These are phyloP conservation scores for Ottelia alismoides DNA, from an alignment of 106 monocot genomes.

Conservation along the genomic window DNA sequence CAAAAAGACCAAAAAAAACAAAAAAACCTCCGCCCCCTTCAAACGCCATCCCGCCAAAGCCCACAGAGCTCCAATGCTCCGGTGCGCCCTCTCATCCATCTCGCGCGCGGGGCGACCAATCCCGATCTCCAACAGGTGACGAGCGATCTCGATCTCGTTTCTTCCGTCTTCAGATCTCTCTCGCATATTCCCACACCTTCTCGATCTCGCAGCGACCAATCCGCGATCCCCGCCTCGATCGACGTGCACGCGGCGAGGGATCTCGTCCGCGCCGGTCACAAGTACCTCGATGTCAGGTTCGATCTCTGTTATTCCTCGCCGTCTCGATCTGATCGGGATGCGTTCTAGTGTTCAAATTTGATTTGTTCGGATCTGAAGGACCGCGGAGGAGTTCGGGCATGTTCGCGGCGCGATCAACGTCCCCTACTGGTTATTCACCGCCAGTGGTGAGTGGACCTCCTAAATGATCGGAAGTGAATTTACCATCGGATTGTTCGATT, in stretches of 20 bases:
- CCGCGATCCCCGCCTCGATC: too few relatives aligned
- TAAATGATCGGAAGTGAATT: neutral
- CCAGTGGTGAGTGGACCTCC: conserved; percentile 2
- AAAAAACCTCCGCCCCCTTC: too few relatives aligned
- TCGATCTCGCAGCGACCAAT: too few relatives aligned
- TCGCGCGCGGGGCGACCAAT: too few relatives aligned
- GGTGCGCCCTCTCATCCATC: too few relatives aligned
- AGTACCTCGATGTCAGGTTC: conserved; percentile 77
- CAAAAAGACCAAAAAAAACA: too few relatives aligned
- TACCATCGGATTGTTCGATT: neutral
- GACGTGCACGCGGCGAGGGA: conserved; percentile 35
- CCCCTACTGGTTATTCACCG: conserved; percentile 66
- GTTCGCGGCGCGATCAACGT: conserved; percentile 39
- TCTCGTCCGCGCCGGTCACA: conserved; percentile 36
- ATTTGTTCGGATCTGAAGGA: conserved; percentile 18
- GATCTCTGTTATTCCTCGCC: neutral
- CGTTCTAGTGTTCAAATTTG: neutral
- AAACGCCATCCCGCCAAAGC: too few relatives aligned
- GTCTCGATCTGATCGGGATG: neutral
- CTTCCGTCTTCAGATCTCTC: too few relatives aligned
- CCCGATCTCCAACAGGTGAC: too few relatives aligned
- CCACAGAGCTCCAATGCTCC: too few relatives aligned
- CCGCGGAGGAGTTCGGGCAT: conserved; percentile 68
- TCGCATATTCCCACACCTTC: too few relatives aligned
- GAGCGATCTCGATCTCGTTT: too few relatives aligned